Base-by-base conservation (phyloP, 176 grass and related monocot genomes). In the Oryza coarctata region DNA sequence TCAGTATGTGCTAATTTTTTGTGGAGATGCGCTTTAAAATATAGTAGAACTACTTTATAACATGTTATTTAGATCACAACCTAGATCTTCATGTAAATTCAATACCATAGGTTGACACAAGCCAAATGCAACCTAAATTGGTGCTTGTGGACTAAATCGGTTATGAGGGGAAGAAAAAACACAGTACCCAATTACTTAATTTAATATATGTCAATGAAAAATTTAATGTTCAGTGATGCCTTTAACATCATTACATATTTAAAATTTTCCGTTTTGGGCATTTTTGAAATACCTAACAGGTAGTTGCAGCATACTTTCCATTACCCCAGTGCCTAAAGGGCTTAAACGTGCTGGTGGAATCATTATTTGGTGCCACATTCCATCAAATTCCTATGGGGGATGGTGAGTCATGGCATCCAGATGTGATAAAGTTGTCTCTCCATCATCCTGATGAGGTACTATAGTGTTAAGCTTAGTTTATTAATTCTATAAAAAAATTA, bases 331-430 rank as follows among this genome's bases (percentile, higher is more conserved):
- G 95, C 71, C 88, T 94, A 64, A 86, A 98, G 80, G 92, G 95
- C 20, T 84, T 98, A 72, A 98, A 93, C 60, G 68, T 98, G 26
- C 71, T 98, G 29, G 95, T 98, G 76, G 88, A 94, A 78, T 94
- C 92, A 65, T 92, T 98, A 81, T 94, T 98, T 93, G 95, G 92
- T 81, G 92, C 92, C 9, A 98, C 84, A 65, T 98, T 98, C 73
- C 84, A 82, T 86, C 76, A 85, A 80, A 84, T 98, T 86, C 92
- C 90, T 32, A 83, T 89, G 74, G 65, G 74, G 39, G 75, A 86
- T 31, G 79, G 87, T 39, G 95, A 98, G 47, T 94, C 90, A n/a
- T 98, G 92, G 92, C 92, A 98, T 93, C 90, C 90, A 76, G 90
- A 94, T 88, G 95, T 98, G 61, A 89, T 98, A 62, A 94, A 98